These are phyloP conservation scores for Madurella fahalii DNA, from an alignment of 2,329 filamentous ascomycete species.

Conservation along the genomic window DNA sequence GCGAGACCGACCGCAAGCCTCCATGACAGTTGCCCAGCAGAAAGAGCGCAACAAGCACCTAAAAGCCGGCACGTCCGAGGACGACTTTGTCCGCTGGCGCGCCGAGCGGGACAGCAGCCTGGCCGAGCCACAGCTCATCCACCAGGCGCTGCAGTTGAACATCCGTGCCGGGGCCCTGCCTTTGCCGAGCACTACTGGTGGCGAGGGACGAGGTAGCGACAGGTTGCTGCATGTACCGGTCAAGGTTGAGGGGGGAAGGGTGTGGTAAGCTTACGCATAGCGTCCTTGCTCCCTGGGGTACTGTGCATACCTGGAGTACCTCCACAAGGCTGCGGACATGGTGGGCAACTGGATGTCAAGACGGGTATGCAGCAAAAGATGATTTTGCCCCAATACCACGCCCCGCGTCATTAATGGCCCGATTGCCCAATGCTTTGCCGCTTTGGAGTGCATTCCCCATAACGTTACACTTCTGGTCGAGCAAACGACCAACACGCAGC, in stretches of 20 bases:
- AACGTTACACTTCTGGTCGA: too few relatives aligned
- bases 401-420: too few relatives aligned
- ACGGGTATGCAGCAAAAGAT: too few relatives aligned
- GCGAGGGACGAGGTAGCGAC: too few relatives aligned
- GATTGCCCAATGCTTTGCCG: too few relatives aligned
- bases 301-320: too few relatives aligned
- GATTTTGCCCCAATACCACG: too few relatives aligned
- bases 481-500: neutral
- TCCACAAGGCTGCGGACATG: too few relatives aligned
- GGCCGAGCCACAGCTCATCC: constrained; percentile 44
- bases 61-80: constrained; percentile 36
- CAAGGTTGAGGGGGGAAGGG: constrained; percentile 1
- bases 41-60: constrained; percentile 46
- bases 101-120: constrained; percentile 41
- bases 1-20: constrained; percentile 32
- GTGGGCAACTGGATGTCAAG: too few relatives aligned
- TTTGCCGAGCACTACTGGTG: neutral
- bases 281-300: too few relatives aligned
- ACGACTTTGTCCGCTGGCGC: constrained; percentile 44
- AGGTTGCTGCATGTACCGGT: constrained; percentile 19
- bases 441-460: too few relatives aligned
- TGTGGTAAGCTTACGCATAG: neutral
- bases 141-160: constrained; percentile 51
- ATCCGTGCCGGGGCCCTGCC: constrained; percentile 47
- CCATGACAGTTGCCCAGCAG: constrained; percentile 45